These are phyloP conservation scores for Solanum sitiens DNA, from an alignment of 257 asterid genomes.

Conservation along the genomic window DNA sequence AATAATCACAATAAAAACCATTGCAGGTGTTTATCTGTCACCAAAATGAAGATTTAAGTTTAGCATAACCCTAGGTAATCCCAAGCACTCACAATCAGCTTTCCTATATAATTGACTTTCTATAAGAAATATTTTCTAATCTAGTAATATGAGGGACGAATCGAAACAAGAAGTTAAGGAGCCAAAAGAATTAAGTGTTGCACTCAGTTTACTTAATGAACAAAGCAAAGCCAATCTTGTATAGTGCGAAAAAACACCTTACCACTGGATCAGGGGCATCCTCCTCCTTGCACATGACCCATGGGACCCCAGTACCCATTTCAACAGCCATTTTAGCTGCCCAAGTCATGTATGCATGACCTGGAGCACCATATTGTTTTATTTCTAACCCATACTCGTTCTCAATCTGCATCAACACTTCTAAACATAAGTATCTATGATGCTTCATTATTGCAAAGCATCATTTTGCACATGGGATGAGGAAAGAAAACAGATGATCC, in stretches of 20 bases:
- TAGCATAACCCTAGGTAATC: background rate
- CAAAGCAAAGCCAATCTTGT: background rate
- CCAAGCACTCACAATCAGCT: background rate
- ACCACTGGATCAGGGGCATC: conserved; percentile 99
- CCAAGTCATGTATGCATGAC: conserved; percentile 71
- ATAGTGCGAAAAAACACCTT: background rate
- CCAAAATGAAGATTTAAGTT: background rate
- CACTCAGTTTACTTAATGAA: background rate
- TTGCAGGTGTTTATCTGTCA: conserved; percentile 91
- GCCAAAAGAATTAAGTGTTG: background rate
- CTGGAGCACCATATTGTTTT: conserved; percentile 50
- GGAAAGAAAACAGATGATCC: background rate
- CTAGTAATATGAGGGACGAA: background rate
- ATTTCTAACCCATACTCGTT: conserved; percentile 78
- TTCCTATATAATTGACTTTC: background rate
- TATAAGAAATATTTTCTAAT: background rate
- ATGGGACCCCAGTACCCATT: conserved; percentile 78
- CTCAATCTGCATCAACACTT: conserved; percentile 53
- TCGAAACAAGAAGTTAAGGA: background rate
- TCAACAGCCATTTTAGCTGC: conserved; percentile 95
- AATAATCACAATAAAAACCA: conserved; percentile 90
- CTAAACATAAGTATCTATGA: background rate
- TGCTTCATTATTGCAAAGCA: background rate
- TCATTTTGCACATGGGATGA: background rate
- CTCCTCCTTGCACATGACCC: conserved; percentile 93